phyloP scores from a whole-genome alignment of 371 early-diverging fungal species.

The Phascolomyces articulosus region DNA sequence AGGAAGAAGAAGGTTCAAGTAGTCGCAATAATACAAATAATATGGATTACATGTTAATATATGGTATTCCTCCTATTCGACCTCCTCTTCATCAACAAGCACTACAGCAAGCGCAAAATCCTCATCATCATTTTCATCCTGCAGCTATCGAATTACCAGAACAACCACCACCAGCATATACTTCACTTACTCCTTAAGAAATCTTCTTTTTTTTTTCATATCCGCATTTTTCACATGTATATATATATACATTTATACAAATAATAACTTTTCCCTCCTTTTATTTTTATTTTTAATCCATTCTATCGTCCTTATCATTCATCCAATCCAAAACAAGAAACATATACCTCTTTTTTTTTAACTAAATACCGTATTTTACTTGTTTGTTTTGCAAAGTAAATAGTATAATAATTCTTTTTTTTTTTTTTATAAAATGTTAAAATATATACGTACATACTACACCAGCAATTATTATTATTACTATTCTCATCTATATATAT shows the following conservation, averaged over 20 bases:
- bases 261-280: neutral
- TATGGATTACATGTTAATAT: neutral
- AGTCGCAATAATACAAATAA: neutral
- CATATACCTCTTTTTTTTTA: no score
- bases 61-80: neutral
- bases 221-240: neutral
- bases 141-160: neutral
- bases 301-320: no score
- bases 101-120: neutral
- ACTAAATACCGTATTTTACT: no score
- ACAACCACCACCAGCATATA: constrained; percentile 15
- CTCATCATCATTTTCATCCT: neutral
- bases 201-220: neutral
- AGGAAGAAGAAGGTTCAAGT: neutral
- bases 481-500: no score
- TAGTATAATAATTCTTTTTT: no score
- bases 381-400: no score
- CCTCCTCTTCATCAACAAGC: neutral
- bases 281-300: no score
- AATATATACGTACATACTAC: no score
- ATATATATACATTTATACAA: no score
- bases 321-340: no score
- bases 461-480: no score
- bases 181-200: constrained; percentile 1
- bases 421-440: no score